These are phyloP conservation scores for Curvularia lunata DNA, from an alignment of 2,329 filamentous ascomycete species.

Conservation along the genomic window DNA sequence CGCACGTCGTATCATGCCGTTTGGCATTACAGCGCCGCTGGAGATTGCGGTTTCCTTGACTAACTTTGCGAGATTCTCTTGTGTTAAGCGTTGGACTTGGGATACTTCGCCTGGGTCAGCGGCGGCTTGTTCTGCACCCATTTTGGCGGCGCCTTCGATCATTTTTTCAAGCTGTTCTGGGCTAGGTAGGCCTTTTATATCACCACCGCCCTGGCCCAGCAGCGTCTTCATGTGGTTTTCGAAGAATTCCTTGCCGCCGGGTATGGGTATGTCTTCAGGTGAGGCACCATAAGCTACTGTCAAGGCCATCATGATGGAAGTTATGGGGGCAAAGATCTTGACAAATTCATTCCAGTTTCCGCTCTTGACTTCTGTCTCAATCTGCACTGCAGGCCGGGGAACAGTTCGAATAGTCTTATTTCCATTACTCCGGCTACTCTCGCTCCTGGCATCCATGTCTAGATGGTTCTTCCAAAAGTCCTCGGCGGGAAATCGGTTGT, in stretches of 20 bases:
- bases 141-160: conserved; percentile 44
- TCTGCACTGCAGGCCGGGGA: conserved; percentile 50
- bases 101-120: conserved; percentile 34
- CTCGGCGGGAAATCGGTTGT: conserved; percentile 79
- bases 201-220: conserved; percentile 39
- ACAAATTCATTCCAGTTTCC: conserved; percentile 60
- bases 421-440: conserved; percentile 31
- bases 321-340: conserved; percentile 59
- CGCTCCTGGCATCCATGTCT: conserved; percentile 42
- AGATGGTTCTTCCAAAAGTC: conserved; percentile 54
- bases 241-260: conserved; percentile 45
- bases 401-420: conserved; percentile 46
- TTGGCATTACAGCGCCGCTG: conserved; percentile 43
- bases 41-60: conserved; percentile 49
- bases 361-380: conserved; percentile 58
- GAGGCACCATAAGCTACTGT: conserved; percentile 53
- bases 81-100: conserved; percentile 42
- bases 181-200: conserved; percentile 43
- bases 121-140: conserved; percentile 43
- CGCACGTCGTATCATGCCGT: conserved; percentile 35
- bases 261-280: conserved; percentile 43
- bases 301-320: conserved; percentile 57
- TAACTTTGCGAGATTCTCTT: conserved; percentile 47
- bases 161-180: conserved; percentile 48
- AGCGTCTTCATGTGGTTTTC: conserved; percentile 45